Percentiles rank a stretch among this genome's conserved stretches.
Evolutionary conservation across 805 yeast genomes (phyloP).

Genomic region (Candida nemodendra): DNA sequence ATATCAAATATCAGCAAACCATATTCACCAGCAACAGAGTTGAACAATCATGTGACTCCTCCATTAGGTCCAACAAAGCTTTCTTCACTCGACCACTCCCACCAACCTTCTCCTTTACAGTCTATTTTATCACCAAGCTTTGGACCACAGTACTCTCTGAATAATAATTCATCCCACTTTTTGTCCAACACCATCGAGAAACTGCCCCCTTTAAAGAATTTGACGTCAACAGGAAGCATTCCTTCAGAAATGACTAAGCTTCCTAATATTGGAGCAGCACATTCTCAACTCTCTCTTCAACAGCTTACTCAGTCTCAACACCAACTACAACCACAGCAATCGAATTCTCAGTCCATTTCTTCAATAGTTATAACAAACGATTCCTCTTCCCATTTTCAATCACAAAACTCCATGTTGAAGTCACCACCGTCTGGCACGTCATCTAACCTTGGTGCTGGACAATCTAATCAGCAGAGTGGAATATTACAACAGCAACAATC

Average conservation of each 20-base stretch:
- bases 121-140: constrained; percentile 31
- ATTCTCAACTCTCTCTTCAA: constrained; percentile 6
- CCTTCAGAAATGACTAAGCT: constrained; percentile 5
- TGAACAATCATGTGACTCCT: constrained; percentile 24
- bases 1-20: constrained; percentile 26
- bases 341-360: constrained; percentile 3
- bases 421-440: constrained; percentile 11
- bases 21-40: constrained; percentile 32
- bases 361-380: constrained; percentile 1
- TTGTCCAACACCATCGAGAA: constrained; percentile 16
- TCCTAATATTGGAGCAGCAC: constrained; percentile 3
- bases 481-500: constrained; percentile 12
- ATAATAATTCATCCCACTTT: constrained; percentile 13
- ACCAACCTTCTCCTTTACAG: constrained; percentile 21
- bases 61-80: constrained; percentile 26
- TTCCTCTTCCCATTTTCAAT: background rate
- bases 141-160: constrained; percentile 32
- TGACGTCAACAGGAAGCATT: constrained; percentile 5
- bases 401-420: constrained; percentile 2
- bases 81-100: constrained; percentile 20
- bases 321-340: background rate
- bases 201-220: constrained; percentile 24
- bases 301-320: constrained; percentile 6
- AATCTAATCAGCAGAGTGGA: constrained; percentile 12
- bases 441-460: constrained; percentile 5